Evolutionary conservation across 805 yeast genomes (phyloP), one percentile per base, ranked within the genome.

Genomic region (Candida namnaoensis): DNA sequence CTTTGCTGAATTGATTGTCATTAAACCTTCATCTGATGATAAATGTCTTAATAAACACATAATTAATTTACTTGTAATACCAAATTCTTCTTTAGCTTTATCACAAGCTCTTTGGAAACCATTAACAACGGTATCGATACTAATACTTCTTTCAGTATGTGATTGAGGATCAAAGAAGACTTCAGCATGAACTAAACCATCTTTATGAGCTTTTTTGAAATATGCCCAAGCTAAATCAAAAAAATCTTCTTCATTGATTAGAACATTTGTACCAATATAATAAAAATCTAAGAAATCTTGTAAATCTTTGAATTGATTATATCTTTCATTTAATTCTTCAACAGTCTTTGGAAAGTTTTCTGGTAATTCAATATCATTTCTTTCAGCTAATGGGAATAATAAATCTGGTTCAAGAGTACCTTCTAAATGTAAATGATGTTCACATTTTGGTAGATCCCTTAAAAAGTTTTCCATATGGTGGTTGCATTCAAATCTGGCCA

Each of bases 111-210:
- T 72, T 46, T 74, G 61, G 54, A 86, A 77, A 5, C 95, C 95
- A 12, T 57, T 56, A 30, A 82, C 74, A 14, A 85, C 86, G 3
- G 66, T 60, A 9, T 78, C 82, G 35, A 83, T 63, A 12, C 69
- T 49, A 38, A 85, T 64, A 10, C 80, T 83, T 50, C 95, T 69
- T 41, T 76, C 79, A 27, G 83, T 70, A 53, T 85, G 95, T 10
- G 88, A 87, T 62, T 85, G 95, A 15, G 95, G 95, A 56, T 85
- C 95, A 51, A 82, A 85, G 58, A 85, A 85, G 1, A 79, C 78
- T 62, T 85, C 95, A 3, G 87, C 74, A 57, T 85, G 95, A 30
- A 60, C 61, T 40, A 82, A 65, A 14, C 85, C 84, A 53, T 82
- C 84, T 8, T 54, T 48, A 38, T 68, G 55, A 5, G 83, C 85